These are phyloP conservation scores for Colletotrichum sp. DNA, from an alignment of 2,329 filamentous ascomycete genomes.

Conservation along the genomic window DNA sequence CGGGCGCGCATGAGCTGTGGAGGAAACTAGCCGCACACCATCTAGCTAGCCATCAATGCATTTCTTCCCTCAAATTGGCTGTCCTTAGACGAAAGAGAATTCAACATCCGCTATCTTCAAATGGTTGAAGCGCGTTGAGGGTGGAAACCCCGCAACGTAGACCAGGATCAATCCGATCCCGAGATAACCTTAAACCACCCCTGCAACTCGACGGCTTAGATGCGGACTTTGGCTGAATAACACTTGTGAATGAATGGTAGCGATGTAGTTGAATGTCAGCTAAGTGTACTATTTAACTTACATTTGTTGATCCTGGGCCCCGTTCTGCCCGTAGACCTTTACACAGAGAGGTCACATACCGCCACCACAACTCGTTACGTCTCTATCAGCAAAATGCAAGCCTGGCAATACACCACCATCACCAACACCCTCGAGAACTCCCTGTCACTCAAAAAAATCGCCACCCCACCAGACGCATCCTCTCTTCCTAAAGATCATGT, in stretches of 20 bases:
- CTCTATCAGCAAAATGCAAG: neutral
- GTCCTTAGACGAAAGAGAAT: too few relatives aligned
- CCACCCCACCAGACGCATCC: neutral
- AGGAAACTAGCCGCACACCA: neutral
- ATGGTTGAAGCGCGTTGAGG: neutral
- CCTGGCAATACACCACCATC: constrained; percentile 6
- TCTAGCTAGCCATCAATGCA: neutral
- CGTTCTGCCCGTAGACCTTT: too few relatives aligned
- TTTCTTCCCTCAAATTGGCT: neutral
- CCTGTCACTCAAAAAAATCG: neutral
- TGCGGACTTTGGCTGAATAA: neutral
- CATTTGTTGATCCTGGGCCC: too few relatives aligned
- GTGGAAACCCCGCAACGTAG: fast-evolving
- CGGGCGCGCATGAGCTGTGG: neutral
- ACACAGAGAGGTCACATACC: too few relatives aligned
- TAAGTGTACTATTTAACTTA: too few relatives aligned
- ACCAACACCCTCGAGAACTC: neutral
- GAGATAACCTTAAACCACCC: neutral
- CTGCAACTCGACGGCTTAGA: fast-evolving
- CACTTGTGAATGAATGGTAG: too few relatives aligned
- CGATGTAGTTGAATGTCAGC: too few relatives aligned
- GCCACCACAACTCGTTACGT: too few relatives aligned
- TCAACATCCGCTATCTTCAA: too few relatives aligned
- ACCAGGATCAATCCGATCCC: neutral
- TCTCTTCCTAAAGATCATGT: constrained; percentile 30